Base-by-base conservation (phyloP, 1,284 basidiomycete species). In the Apiotrichum gracile region DNA sequence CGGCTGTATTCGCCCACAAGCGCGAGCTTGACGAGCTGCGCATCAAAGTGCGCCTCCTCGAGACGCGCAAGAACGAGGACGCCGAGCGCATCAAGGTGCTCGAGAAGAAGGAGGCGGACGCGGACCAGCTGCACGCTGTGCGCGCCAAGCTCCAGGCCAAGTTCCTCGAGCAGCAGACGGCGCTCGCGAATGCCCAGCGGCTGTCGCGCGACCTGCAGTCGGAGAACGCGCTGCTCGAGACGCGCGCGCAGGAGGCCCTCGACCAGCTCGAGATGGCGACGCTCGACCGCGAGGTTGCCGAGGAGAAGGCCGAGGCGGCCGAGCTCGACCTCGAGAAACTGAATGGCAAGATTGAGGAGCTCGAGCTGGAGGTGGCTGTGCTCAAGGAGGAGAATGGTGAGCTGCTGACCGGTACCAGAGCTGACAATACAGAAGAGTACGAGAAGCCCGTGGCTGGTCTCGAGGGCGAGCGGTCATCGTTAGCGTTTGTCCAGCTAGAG, bases 271-370 rank as follows among this genome's bases (percentile, higher is more conserved):
- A 99, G 76, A 91, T 97, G 84, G 81, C 85, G 4, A 90, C 91
- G 78, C 76, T 99, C 60, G 96, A 99, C 72, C 91, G 92, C 72
- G 96, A 99, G 73, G 86, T 98, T 49, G 94, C 94, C 0, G 96
- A 98, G 71, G 94, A 97, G 72, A 84, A 85, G 61, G 85, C 88
- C 0, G 94, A 97, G 70, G 73, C 83, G 1, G 84, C 86, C 0
- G 85, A 91, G 69, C 72, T 78, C 0, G 89, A 93, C 63, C 65
- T 92, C 27, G 87, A 87, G 58, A 84, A 85, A 39, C 70, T 86
- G 49, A 86, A 81, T 60, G 92, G 96, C 73, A 82, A 80, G 61
- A 63, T 89, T 26, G 87, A 87, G n/a, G 83, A 88, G 51, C 67
- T 88, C 37, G 85, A 96, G 68, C 83, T 96, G 21, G 93, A 97